Conservation (phyloP, 805 yeast species). For the Ogataea populi-albae region DNA sequence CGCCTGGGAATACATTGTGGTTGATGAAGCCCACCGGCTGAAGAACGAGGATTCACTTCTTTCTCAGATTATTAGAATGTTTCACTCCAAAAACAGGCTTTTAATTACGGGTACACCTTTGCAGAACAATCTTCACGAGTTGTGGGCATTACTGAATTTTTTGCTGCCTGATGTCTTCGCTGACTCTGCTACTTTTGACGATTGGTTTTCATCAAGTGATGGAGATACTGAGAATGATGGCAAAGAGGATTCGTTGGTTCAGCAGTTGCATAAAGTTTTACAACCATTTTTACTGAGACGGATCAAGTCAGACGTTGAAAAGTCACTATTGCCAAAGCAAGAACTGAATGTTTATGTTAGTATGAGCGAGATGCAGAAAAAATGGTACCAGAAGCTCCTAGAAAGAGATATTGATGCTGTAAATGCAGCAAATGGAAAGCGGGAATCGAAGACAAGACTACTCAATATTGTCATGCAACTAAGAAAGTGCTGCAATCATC, state of each 20-base stretch:
- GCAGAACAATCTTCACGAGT: conserved; percentile 74
- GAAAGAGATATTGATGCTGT: conserved; percentile 85
- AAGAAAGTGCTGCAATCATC: conserved; percentile 83
- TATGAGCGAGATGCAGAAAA: conserved; percentile 76
- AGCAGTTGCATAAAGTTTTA: conserved; percentile 71
- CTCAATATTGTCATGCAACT: conserved; percentile 81
- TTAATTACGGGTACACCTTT: conserved; percentile 81
- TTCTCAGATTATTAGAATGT: conserved; percentile 71
- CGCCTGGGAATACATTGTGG: conserved; percentile 72
- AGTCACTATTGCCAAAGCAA: conserved; percentile 68
- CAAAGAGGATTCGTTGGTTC: conserved; percentile 47
- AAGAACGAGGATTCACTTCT: conserved; percentile 72
- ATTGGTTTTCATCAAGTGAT: conserved; percentile 58
- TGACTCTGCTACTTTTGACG: conserved; percentile 69
- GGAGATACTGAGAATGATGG: conserved; percentile 31
- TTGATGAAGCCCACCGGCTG: conserved; percentile 83
- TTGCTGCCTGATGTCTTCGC: conserved; percentile 76
- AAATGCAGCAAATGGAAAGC: conserved; percentile 73
- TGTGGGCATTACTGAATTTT: conserved; percentile 79
- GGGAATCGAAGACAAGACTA: conserved; percentile 72
- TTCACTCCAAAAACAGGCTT: conserved; percentile 65
- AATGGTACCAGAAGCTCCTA: conserved; percentile 71
- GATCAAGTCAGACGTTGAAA: conserved; percentile 79
- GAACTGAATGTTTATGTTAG: conserved; percentile 72
- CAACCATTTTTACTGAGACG: conserved; percentile 75